Evolutionary conservation across 371 early-diverging fungal species (phyloP).

Genomic region (Entomophthora muscae): DNA sequence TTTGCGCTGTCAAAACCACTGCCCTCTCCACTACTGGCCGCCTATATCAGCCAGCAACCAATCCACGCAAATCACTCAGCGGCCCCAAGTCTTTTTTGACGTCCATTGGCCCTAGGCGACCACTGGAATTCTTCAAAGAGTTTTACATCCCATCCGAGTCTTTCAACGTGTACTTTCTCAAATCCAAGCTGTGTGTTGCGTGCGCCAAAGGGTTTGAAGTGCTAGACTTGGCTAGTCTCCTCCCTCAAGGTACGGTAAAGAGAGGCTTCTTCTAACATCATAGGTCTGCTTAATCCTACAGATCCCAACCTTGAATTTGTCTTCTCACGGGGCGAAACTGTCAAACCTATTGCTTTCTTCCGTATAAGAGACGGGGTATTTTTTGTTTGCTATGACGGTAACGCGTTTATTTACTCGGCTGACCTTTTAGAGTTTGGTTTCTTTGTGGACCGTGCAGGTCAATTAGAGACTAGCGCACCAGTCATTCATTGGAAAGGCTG

Average conservation of each 20-base stretch:
- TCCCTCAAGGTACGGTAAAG: constrained; percentile 27
- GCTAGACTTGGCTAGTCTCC: constrained; percentile 62
- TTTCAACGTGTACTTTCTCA: constrained; percentile 54
- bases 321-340: constrained; percentile 33
- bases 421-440: constrained; percentile 53
- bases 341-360: constrained; percentile 69
- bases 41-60: constrained; percentile 33
- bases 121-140: constrained; percentile 20
- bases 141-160: constrained; percentile 81
- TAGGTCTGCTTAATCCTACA: constrained; percentile 47
- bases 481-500: constrained; percentile 57
- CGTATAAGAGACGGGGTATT: constrained; percentile 52
- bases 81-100: background rate
- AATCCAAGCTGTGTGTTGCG: constrained; percentile 64
- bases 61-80: background rate
- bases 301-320: constrained; percentile 71
- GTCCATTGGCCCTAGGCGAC: background rate
- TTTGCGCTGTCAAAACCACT: constrained; percentile 50
- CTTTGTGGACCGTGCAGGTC: constrained; percentile 70
- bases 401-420: background rate
- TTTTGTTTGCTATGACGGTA: constrained; percentile 71
- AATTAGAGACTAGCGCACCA: constrained; percentile 46
- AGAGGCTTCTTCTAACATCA: too few species aligned
- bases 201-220: constrained; percentile 84
- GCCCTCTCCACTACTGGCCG: constrained; percentile 48